These are phyloP conservation scores for Clavispora carvajalis DNA, from an alignment of 805 yeast genomes.

Conservation along the genomic window DNA sequence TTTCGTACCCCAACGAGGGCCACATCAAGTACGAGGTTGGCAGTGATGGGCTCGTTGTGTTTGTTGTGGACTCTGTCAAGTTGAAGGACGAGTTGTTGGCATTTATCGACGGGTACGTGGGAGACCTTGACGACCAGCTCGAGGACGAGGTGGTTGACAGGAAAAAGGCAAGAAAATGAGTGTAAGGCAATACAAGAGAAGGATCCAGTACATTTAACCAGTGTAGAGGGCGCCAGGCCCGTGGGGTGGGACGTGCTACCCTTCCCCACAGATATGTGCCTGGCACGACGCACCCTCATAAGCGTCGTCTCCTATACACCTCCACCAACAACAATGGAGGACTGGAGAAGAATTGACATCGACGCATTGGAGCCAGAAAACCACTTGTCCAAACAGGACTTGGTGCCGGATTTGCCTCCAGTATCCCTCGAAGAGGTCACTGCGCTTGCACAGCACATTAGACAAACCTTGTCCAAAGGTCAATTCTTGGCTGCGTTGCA, in stretches of 20 bases:
- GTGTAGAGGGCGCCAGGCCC: too few relatives aligned
- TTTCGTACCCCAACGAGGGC: slow-evolving; percentile 52
- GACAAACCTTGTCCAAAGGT: slow-evolving; percentile 65
- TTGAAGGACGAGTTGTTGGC: slow-evolving; percentile 34
- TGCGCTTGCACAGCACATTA: slow-evolving; percentile 50
- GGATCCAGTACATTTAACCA: too few relatives aligned
- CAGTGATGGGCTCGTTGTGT: slow-evolving; percentile 54
- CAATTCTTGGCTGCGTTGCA: slow-evolving; percentile 63
- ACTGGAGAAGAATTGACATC: slow-evolving; percentile 93
- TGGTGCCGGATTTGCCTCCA: slow-evolving; percentile 50
- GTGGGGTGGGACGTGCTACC: too few relatives aligned
- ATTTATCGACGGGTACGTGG: slow-evolving; percentile 38
- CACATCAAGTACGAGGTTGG: slow-evolving; percentile 56
- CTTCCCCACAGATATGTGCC: not conserved
- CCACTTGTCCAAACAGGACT: slow-evolving; percentile 58
- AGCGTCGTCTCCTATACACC: not conserved
- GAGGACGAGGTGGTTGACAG: slow-evolving; percentile 4
- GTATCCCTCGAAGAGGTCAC: slow-evolving; percentile 46
- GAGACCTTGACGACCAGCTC: slow-evolving; percentile 1
- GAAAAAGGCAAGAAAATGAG: slow-evolving; percentile 6
- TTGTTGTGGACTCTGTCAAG: slow-evolving; percentile 41
- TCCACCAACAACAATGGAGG: slow-evolving; percentile 40
- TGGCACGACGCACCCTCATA: not conserved
- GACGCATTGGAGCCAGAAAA: slow-evolving; percentile 86
- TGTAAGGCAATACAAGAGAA: not conserved